phyloP scores from a whole-genome alignment of 805 yeast species.

The Hanseniaspora clermontiae region DNA sequence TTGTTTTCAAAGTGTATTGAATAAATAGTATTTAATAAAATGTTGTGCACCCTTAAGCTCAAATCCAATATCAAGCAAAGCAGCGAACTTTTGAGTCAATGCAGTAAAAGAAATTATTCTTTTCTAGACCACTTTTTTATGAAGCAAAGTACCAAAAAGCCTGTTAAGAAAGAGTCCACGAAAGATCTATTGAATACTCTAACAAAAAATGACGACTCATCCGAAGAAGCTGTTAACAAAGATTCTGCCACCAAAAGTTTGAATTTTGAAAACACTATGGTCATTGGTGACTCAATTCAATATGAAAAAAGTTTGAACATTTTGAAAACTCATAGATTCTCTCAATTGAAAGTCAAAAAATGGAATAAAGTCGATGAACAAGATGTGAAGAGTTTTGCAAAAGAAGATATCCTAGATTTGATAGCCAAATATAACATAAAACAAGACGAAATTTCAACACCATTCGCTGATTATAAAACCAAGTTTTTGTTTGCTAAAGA shows the following conservation, averaged over 20 bases:
- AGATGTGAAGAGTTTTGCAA: neutral
- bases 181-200: neutral
- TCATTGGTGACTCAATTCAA: neutral
- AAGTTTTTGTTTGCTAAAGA: constrained; percentile 29
- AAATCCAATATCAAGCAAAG: neutral
- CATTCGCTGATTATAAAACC: constrained; percentile 23
- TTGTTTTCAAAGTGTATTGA: too few species aligned
- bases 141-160: neutral
- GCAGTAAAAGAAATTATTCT: neutral
- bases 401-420: constrained; percentile 7
- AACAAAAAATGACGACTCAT: neutral
- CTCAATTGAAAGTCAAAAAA: neutral
- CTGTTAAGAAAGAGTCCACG: neutral
- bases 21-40: too few species aligned
- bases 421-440: constrained; percentile 15
- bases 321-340: constrained; percentile 2
- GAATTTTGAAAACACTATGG: neutral
- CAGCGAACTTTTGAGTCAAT: neutral
- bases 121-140: neutral
- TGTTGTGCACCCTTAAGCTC: neutral
- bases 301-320: neutral
- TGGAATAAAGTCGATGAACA: neutral
- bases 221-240: neutral
- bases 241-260: neutral
- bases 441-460: constrained; percentile 14